A percentile compares a stretch with the other conserved stretches of the same genome.
These are phyloP conservation scores for Phaeotremella fagi DNA, from an alignment of 768 basidiomycete genomes.

Conservation along the genomic window DNA sequence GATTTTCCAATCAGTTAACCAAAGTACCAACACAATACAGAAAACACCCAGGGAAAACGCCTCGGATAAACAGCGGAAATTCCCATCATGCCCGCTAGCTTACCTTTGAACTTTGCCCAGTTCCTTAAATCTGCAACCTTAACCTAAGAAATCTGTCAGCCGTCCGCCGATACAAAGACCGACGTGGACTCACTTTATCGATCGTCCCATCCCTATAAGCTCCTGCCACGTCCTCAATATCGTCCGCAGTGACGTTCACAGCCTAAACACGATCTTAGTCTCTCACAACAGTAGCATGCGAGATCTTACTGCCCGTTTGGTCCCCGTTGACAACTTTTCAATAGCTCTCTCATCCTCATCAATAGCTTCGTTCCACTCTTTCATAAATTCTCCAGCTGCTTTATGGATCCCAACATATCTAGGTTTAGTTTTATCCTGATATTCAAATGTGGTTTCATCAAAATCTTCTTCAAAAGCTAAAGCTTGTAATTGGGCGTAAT, in stretches of 20 bases:
- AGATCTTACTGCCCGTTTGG: slow-evolving; percentile 15
- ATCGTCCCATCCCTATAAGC: slow-evolving; percentile 60
- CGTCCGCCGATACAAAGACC: neutral
- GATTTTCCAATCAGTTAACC: neutral
- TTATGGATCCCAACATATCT: slow-evolving; percentile 72
- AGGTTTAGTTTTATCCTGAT: slow-evolving; percentile 78
- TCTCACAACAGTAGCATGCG: neutral
- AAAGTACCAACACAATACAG: neutral
- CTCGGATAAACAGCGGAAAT: neutral
- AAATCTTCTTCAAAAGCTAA: slow-evolving; percentile 88
- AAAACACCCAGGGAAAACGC: no score
- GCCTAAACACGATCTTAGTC: neutral
- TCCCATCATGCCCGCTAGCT: slow-evolving; percentile 3
- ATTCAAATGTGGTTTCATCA: slow-evolving; percentile 58
- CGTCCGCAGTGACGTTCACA: slow-evolving; percentile 51
- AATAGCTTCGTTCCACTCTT: slow-evolving; percentile 66
- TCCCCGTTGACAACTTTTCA: slow-evolving; percentile 48
- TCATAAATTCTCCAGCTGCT: slow-evolving; percentile 59
- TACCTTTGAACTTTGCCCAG: slow-evolving; percentile 34
- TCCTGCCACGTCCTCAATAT: slow-evolving; percentile 69
- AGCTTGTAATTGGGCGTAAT: slow-evolving; percentile 85
- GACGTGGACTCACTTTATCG: slow-evolving; percentile 56
- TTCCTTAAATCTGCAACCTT: slow-evolving; percentile 37
- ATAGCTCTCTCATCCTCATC: slow-evolving; percentile 63
- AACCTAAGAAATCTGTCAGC: slow-evolving; percentile 10